Conservation (phyloP, 306 rosid genomes). For the Nissolia schottii region DNA sequence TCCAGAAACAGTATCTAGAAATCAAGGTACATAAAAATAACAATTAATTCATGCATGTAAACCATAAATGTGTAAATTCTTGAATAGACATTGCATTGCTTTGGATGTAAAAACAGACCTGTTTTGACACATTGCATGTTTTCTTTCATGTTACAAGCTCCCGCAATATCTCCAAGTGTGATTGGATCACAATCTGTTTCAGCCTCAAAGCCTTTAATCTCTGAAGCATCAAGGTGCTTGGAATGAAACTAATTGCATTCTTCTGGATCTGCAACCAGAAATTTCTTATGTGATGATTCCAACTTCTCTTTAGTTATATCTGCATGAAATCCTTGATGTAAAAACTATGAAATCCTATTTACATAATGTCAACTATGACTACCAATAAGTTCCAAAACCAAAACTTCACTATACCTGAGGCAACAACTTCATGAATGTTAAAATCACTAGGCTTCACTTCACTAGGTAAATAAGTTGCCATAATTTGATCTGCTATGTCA, state of each 20-base stretch:
- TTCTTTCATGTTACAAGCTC: neutral
- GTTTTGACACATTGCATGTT: neutral
- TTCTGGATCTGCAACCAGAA: neutral
- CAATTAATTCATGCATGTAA: neutral
- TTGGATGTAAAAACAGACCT: too few species aligned
- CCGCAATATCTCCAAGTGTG: conserved; percentile 2
- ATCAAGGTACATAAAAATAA: neutral
- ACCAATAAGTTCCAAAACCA: neutral
- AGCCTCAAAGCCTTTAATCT: neutral
- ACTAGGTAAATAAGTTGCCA: neutral
- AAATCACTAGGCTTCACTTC: neutral
- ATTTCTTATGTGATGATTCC: neutral
- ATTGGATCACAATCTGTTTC: neutral
- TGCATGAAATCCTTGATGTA: neutral
- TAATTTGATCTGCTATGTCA: neutral
- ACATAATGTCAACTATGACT: neutral
- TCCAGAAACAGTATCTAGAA: conserved; percentile 2
- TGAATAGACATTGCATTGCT: neutral
- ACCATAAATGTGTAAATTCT: neutral
- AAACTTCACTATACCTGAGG: conserved; percentile 6
- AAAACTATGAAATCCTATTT: neutral
- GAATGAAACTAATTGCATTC: neutral
- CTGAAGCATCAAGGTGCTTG: neutral
- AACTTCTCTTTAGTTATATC: neutral
- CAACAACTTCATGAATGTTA: neutral